Evolutionary conservation across 2,329 filamentous ascomycete genomes (phyloP).

Genomic region (Aureobasidium melanogenum): DNA sequence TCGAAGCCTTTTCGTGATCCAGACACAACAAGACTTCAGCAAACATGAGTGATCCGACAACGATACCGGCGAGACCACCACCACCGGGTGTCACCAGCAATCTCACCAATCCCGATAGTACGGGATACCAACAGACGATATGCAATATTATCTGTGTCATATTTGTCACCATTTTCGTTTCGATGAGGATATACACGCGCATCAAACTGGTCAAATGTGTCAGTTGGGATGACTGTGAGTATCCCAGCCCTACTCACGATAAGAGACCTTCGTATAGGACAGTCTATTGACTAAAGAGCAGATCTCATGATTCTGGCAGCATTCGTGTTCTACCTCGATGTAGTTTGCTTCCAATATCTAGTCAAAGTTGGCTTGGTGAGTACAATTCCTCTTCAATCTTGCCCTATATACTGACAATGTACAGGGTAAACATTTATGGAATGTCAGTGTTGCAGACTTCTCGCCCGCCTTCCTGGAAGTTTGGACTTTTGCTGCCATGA

Average conservation of each 20-base stretch:
- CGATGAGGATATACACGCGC: background rate
- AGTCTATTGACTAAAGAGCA: background rate
- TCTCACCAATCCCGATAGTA: background rate
- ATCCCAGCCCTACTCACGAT: no score
- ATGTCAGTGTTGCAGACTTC: background rate
- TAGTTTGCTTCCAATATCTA: background rate
- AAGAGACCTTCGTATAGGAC: background rate
- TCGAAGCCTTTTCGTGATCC: background rate
- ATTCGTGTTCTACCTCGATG: background rate
- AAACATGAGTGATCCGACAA: background rate
- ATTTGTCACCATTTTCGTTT: background rate
- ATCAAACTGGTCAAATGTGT: constrained; percentile 4
- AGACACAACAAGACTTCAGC: background rate
- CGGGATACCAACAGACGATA: background rate
- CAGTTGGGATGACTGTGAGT: constrained; percentile 8
- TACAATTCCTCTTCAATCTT: background rate
- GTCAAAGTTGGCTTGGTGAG: constrained; percentile 1
- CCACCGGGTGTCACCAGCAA: constrained; percentile 5
- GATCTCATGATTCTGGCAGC: background rate
- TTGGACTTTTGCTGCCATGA: constrained; percentile 3
- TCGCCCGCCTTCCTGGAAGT: background rate
- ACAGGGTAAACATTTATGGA: constrained; percentile 8
- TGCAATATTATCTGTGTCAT: background rate
- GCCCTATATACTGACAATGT: background rate
- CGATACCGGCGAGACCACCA: background rate